Evolutionary conservation across 2,329 filamentous ascomycete genomes (phyloP).

Genomic region (Triangularia setosa): DNA sequence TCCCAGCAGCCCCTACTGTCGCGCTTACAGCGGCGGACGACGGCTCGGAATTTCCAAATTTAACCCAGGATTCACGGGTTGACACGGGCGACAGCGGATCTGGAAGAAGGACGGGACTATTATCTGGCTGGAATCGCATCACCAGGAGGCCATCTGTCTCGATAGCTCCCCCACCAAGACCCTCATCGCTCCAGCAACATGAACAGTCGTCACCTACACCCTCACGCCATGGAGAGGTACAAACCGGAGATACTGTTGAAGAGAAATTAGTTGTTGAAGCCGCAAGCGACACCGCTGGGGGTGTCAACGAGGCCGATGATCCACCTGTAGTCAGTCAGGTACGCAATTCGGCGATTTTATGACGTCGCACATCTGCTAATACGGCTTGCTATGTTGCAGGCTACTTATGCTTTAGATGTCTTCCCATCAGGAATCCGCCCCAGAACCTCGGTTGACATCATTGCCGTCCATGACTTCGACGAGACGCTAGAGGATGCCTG

Average conservation of each 20-base stretch:
- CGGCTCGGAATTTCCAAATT: background rate
- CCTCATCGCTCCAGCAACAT: background rate
- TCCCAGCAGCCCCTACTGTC: background rate
- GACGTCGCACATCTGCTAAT: background rate
- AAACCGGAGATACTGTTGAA: background rate
- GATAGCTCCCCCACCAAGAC: background rate
- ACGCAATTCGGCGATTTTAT: background rate
- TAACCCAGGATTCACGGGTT: background rate
- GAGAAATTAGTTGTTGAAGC: background rate
- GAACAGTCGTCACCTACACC: background rate
- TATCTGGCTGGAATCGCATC: background rate
- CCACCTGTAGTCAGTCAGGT: background rate
- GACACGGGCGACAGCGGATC: background rate
- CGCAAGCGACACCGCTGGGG: background rate
- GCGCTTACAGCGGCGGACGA: background rate
- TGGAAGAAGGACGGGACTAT: background rate
- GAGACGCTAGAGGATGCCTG: constrained; percentile 9
- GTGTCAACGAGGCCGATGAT: background rate
- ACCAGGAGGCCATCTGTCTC: background rate
- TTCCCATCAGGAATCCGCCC: background rate
- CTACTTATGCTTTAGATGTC: background rate
- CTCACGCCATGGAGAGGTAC: background rate
- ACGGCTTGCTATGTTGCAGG: background rate
- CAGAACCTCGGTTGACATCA: constrained; percentile 8
- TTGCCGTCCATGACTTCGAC: constrained; percentile 15